These are phyloP conservation scores for Clitocybe nebularis DNA, from an alignment of 1,284 basidiomycete species.

Conservation along the genomic window DNA sequence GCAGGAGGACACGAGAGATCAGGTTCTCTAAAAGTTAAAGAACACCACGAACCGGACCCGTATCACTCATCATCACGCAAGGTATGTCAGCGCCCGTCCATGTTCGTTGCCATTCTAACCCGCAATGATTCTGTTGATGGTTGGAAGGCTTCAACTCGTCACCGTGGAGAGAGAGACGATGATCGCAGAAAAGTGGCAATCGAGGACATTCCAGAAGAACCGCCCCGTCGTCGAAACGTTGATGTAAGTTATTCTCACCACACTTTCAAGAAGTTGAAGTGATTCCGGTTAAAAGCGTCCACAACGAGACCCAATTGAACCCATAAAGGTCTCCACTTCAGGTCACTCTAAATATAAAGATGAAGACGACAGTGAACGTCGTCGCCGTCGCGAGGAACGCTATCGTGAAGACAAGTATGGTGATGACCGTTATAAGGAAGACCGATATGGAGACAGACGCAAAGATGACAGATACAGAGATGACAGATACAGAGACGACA, in stretches of 20 bases:
- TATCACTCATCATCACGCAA: background rate
- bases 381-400: background rate
- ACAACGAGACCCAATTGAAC: constrained; percentile 1
- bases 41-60: background rate
- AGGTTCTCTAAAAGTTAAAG: background rate
- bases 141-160: background rate
- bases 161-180: background rate
- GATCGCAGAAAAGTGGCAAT: background rate
- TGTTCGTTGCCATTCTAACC: background rate
- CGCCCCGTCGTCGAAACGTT: background rate
- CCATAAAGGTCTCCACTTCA: background rate
- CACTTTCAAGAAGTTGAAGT: background rate
- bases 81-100: background rate
- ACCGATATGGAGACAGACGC: background rate
- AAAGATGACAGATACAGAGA: background rate
- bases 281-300: background rate
- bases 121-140: background rate
- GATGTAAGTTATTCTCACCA: background rate
- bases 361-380: background rate
- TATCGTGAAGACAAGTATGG: constrained; percentile 1
- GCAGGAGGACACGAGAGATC: no score
- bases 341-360: background rate
- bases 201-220: background rate
- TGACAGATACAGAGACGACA: background rate
- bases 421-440: constrained; percentile 1